Base-by-base conservation (phyloP, 129 eudicot species). In the Escallonia rubra region DNA sequence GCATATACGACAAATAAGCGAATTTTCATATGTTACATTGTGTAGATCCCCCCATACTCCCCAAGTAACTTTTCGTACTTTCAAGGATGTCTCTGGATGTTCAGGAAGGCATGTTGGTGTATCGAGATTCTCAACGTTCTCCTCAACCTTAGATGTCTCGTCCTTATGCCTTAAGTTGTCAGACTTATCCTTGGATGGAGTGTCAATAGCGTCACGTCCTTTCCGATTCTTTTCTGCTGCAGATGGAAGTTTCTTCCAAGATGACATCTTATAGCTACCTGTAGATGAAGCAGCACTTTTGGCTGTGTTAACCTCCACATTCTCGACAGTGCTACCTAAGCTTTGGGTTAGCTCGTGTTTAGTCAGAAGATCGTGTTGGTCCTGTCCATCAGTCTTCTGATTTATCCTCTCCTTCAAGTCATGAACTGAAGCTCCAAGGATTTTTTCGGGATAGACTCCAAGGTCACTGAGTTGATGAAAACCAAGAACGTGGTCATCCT, bases 1-100 rank as follows among this genome's bases (percentile, higher is more conserved):
- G 85, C 99, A 94, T 78, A 94, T 87, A 46, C 97, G 96, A 62
- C 99, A 94, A 11, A 94, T 89, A 50, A 90, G 73, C 40, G 95
- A 94, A 66, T 90, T 85, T 49, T 84, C 99, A 60, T 80, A 94
- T 59, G 95, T 58, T 68, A 75, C 63, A 40, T 78, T 82, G 42
- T 78, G 86, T 69, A 81, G 90, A 54, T 81, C 85, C 39, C 63
- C 82, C 80, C 88, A 87, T 45, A 53, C 78, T 44, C 81, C 85
- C 64, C 85, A 82, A 57, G 82, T 48, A 65, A 67, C 85, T 59
- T 66, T 80, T 63, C 59, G 71, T 72, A 68, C 57, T 69, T 77
- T 74, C 67, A 66, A 65, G 12, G 96, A 63, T 70, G 84, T 61
- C 57, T 80, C 90, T 59, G 74, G 55, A 53, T 72, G 75, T 42